Percentiles rank a stretch among this genome's conserved stretches.
These are phyloP conservation scores for Pseudopyricularia cyperi DNA, from an alignment of 2,329 filamentous ascomycete species.

Conservation along the genomic window DNA sequence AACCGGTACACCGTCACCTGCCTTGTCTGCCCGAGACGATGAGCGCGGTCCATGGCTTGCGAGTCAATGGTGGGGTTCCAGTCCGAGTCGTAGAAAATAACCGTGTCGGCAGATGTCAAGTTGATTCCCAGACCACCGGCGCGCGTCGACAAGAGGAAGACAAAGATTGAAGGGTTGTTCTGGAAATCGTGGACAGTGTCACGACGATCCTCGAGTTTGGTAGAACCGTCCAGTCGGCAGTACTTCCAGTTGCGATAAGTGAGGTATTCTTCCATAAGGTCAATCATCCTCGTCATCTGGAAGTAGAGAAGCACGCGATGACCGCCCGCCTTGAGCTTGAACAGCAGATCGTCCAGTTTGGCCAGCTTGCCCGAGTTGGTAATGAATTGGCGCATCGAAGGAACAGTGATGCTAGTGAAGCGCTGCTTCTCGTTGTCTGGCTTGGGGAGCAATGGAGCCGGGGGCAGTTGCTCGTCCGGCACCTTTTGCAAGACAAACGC, in stretches of 20 bases:
- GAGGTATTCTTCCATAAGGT: constrained; percentile 96
- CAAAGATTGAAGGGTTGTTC: constrained; percentile 84
- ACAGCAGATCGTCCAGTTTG: constrained; percentile 75
- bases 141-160: constrained; percentile 90
- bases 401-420: constrained; percentile 84
- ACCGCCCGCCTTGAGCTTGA: constrained; percentile 78
- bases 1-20: constrained; percentile 97
- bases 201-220: constrained; percentile 90
- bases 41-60: constrained; percentile 96
- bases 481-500: constrained; percentile 63
- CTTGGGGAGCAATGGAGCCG: constrained; percentile 54
- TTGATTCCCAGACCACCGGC: constrained; percentile 98
- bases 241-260: constrained; percentile 99
- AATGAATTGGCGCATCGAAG: constrained; percentile 94
- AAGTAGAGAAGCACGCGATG: constrained; percentile 96
- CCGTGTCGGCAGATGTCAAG: constrained; percentile 86
- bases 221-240: constrained; percentile 89
- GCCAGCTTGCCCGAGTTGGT: constrained; percentile 95
- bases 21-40: constrained; percentile 88
- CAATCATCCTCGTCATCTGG: constrained; percentile 99
- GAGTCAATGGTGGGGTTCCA: constrained; percentile 99
- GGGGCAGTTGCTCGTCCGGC: constrained; percentile 50
- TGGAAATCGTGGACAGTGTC: constrained; percentile 98
- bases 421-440: constrained; percentile 71
- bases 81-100: constrained; percentile 99